phyloP scores from a whole-genome alignment of 768 basidiomycete species.

The Pleurotus salmoneostramineus region DNA sequence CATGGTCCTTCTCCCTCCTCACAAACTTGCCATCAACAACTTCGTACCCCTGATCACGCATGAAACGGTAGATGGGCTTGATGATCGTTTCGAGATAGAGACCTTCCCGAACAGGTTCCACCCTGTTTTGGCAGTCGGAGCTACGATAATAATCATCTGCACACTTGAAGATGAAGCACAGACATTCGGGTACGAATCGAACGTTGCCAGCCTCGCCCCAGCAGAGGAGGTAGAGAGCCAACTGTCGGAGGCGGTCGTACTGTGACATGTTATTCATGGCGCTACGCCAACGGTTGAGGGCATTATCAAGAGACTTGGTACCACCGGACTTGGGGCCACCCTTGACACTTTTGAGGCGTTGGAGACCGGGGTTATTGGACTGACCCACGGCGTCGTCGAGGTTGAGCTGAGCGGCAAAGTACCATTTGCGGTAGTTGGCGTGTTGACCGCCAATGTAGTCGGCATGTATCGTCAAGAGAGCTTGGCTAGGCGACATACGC shows the following conservation, averaged over 20 bases:
- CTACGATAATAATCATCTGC: conserved; percentile 99
- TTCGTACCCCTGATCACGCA: conserved; percentile 97
- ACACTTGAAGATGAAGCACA: conserved; percentile 99
- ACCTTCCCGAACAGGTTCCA: conserved; percentile 93
- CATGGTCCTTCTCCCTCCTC: conserved; percentile 89
- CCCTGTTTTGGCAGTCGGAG: conserved; percentile 92
- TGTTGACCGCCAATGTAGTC: conserved; percentile 99
- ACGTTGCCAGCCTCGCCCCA: conserved; percentile 99
- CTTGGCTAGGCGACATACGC: conserved; percentile 95
- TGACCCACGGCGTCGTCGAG: conserved; percentile 98
- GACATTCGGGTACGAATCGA: conserved; percentile 92
- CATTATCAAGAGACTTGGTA: conserved; percentile 86
- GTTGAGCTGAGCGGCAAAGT: conserved; percentile 98
- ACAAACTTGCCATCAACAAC: conserved; percentile 94
- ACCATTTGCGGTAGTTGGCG: conserved; percentile 99
- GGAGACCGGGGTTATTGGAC: conserved; percentile 88
- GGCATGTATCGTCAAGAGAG: conserved; percentile 93
- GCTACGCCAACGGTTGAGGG: conserved; percentile 92
- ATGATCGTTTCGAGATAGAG: conserved; percentile 88
- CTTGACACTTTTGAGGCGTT: conserved; percentile 83
- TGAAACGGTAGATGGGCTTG: conserved; percentile 93
- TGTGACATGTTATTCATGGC: conserved; percentile 99
- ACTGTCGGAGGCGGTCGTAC: conserved; percentile 94
- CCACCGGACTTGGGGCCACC: conserved; percentile 41
- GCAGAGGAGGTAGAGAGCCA: conserved; percentile 93